Evolutionary conservation across 2,329 filamentous ascomycete genomes (phyloP).

Genomic region (Harringtonia lauricola): DNA sequence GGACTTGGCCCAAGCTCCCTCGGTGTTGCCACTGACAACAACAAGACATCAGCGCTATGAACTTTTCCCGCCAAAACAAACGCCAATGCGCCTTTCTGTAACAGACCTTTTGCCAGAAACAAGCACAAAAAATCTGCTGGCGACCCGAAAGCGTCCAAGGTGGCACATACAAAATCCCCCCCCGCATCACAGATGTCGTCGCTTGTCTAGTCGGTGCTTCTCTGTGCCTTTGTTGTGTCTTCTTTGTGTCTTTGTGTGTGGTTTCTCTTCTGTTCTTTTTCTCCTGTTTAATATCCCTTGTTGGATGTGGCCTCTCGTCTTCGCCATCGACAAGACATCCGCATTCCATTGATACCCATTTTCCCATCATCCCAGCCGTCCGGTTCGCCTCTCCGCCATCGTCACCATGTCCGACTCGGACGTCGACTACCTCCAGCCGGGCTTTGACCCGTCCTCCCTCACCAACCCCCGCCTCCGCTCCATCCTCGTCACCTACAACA

Average conservation of each 20-base stretch:
- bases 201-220: too few species aligned
- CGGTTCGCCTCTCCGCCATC: too few species aligned
- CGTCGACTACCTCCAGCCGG: constrained; percentile 73
- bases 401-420: constrained; percentile 53
- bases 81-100: not conserved
- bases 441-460: constrained; percentile 72
- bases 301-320: not conserved
- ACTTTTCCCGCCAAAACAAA: constrained; percentile 1
- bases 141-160: too few species aligned
- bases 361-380: not conserved
- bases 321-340: not conserved
- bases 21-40: constrained; percentile 16
- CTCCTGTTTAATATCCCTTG: not conserved
- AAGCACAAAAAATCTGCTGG: too few species aligned
- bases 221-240: too few species aligned
- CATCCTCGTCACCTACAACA: constrained; percentile 80
- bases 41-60: constrained; percentile 3
- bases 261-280: constrained; percentile 1
- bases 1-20: constrained; percentile 4
- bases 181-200: too few species aligned
- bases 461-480: constrained; percentile 83
- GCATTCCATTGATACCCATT: not conserved
- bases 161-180: too few species aligned
- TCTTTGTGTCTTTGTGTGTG: too few species aligned
- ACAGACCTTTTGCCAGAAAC: not conserved